These are phyloP conservation scores for Phytophthora pluvialis DNA, from an alignment of 352 stramenopile species.

Conservation along the genomic window DNA sequence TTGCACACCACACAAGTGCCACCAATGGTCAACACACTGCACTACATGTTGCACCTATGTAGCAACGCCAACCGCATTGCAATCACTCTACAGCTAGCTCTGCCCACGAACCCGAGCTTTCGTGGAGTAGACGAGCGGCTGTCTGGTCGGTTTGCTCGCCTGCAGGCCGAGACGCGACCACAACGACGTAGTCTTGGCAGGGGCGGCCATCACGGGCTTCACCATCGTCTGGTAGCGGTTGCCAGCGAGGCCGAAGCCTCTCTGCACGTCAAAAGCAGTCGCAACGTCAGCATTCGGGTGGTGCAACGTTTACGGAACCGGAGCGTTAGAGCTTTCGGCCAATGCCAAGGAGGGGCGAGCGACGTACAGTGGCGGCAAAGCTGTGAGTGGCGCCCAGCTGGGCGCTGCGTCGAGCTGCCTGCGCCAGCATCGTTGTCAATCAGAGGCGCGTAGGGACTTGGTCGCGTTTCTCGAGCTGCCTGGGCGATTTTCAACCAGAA, in stretches of 20 bases:
- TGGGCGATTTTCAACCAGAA: slow-evolving; percentile 34
- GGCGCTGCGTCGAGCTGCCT: slow-evolving; percentile 42
- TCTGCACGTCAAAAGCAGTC: slow-evolving; percentile 23
- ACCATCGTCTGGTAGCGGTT: slow-evolving; percentile 74
- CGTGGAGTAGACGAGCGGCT: slow-evolving; percentile 69
- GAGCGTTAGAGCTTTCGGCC: not conserved
- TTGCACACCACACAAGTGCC: slow-evolving; percentile 21
- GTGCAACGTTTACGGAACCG: slow-evolving; percentile 1
- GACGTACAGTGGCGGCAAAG: slow-evolving; percentile 28
- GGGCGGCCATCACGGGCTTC: slow-evolving; percentile 38
- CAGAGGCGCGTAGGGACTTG: slow-evolving; percentile 7
- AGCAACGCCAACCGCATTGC: slow-evolving; percentile 15
- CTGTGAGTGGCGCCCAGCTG: slow-evolving; percentile 26
- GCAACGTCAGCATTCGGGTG: slow-evolving; percentile 25
- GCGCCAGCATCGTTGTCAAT: slow-evolving; percentile 45
- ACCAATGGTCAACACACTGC: slow-evolving; percentile 4
- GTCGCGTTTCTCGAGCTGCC: slow-evolving; percentile 31
- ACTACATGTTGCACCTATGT: not conserved
- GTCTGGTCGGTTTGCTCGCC: slow-evolving; percentile 37
- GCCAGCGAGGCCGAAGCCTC: slow-evolving; percentile 27
- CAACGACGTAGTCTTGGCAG: slow-evolving; percentile 41
- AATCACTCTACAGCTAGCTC: not conserved
- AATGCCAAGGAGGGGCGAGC: not conserved
- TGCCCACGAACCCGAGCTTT: slow-evolving; percentile 65
- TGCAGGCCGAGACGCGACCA: slow-evolving; percentile 46